Conservation (phyloP, 768 basidiomycete species). For the Pulveroboletus frians region DNA sequence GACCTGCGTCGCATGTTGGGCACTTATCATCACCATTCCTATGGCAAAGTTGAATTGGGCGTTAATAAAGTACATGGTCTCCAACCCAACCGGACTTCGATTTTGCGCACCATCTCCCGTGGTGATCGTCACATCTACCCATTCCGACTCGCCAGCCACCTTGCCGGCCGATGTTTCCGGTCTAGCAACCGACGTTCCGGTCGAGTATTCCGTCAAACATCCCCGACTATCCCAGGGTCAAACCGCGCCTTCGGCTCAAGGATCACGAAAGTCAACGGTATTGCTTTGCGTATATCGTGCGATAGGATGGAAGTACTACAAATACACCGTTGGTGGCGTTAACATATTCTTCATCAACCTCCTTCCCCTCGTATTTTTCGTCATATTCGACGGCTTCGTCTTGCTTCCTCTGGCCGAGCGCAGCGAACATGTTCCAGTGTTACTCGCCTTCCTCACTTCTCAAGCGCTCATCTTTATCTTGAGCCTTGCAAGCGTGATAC, state of each 20-base stretch:
- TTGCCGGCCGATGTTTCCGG: conserved; percentile 1
- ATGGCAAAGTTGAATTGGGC: conserved; percentile 98
- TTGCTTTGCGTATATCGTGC: conserved; percentile 94
- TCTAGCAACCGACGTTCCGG: conserved; percentile 25
- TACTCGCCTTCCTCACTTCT: conserved; percentile 67
- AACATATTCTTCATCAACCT: conserved; percentile 98
- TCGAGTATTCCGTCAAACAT: conserved; percentile 61
- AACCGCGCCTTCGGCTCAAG: conserved; percentile 66
- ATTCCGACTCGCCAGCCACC: conserved; percentile 19
- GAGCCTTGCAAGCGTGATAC: conserved; percentile 87
- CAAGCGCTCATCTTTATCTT: conserved; percentile 79
- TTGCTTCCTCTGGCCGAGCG: conserved; percentile 66
- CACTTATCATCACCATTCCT: conserved; percentile 89
- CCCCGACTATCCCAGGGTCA: conserved; percentile 82
- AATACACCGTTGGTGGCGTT: conserved; percentile 97
- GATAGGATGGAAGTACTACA: conserved; percentile 88
- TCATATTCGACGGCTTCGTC: conserved; percentile 88
- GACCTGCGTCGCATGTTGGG: conserved; percentile 92
- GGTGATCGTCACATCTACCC: conserved; percentile 42
- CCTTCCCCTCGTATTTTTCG: conserved; percentile 89
- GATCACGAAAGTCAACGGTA: conserved; percentile 79
- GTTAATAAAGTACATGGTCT: conserved; percentile 76
- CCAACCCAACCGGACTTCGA: conserved; percentile 77
- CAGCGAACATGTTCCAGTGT: conserved; percentile 54
- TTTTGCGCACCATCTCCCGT: conserved; percentile 86